Evolutionary conservation across 2,329 filamentous ascomycete genomes (phyloP), one percentile per base, ranked within the genome.

Genomic region (Xylariaceae sp.): DNA sequence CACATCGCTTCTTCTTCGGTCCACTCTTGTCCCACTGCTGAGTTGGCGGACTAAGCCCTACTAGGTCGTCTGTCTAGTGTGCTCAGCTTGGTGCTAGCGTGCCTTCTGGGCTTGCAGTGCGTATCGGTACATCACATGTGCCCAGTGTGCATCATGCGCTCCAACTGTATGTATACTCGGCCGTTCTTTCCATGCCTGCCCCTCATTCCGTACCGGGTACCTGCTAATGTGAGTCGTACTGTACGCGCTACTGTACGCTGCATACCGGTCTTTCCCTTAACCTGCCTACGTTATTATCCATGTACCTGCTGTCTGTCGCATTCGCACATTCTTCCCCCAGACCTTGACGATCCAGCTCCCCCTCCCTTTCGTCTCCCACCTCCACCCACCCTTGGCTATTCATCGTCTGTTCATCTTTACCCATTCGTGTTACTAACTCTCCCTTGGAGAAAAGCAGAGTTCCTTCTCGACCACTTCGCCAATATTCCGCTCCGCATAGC

Each of bases 31-130:
- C 37, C 62, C 66, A 61, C 60, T 70, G 70, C 65, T 72, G 70
- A 66, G 70, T 67, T 72, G 70, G 69, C 69, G 53, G 62, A 64
- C 64, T 61, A 64, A 58, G 56, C 64, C 65, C 61, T 66, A 63
- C 66, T 67, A 52, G 64, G 64, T 59, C 53, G 42, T 65, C 60
- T 56, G 56, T 56, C 56, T 65, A 54, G 55, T 52, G 44, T 52
- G 35, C 53, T 53, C 53, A 58, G 55, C 42, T 51, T 51, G 49
- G 51, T 54, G 52, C 58, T 52, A 57, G 37, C 35, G 42, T 10
- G 30, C 49, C 23, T 34, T 34, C 17, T 13, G 34, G 10, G 9
- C 8, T 37, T 51, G 42, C n/a, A 15, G 42, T 45, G 42, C 13
- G 42, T 42, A 30, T 5, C 23, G 23, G 23, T 30, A 42, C 37